phyloP scores from a whole-genome alignment of 305 asterid genomes.

The Coffea humblotiana region DNA sequence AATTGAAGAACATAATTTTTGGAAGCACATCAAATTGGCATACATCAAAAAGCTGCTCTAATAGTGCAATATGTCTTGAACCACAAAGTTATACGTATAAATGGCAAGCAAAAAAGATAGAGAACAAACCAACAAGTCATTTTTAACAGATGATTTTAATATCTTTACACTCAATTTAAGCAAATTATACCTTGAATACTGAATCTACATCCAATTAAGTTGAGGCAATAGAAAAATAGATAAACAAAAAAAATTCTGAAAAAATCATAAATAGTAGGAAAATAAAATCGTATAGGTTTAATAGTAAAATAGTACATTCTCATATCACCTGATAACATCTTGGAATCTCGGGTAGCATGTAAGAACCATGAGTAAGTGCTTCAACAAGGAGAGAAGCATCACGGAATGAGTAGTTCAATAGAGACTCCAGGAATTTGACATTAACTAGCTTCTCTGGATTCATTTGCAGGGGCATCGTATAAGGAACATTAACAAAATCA shows the following conservation, averaged over 20 bases:
- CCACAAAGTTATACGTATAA: neutral
- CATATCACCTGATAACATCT: slow-evolving; percentile 74
- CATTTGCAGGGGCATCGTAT: slow-evolving; percentile 34
- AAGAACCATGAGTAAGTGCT: slow-evolving; percentile 86
- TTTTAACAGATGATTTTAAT: neutral
- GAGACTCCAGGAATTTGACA: slow-evolving; percentile 43
- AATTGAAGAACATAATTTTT: neutral
- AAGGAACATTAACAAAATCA: slow-evolving; percentile 42
- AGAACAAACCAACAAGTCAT: no score
- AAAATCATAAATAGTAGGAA: neutral
- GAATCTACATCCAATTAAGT: neutral
- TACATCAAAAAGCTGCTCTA: neutral
- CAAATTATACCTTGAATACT: neutral
- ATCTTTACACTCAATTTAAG: neutral
- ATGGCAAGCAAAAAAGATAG: no score
- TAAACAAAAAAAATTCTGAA: neutral
- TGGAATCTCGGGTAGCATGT: slow-evolving; percentile 76
- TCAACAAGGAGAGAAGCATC: slow-evolving; percentile 77
- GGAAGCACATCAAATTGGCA: neutral
- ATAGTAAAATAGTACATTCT: neutral
- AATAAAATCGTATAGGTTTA: neutral
- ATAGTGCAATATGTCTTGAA: neutral
- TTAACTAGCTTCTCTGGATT: slow-evolving; percentile 49
- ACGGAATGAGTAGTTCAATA: slow-evolving; percentile 48
- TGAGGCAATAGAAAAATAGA: neutral